Conservation (phyloP, 805 yeast genomes). For the Kodamaea neixiangensis region DNA sequence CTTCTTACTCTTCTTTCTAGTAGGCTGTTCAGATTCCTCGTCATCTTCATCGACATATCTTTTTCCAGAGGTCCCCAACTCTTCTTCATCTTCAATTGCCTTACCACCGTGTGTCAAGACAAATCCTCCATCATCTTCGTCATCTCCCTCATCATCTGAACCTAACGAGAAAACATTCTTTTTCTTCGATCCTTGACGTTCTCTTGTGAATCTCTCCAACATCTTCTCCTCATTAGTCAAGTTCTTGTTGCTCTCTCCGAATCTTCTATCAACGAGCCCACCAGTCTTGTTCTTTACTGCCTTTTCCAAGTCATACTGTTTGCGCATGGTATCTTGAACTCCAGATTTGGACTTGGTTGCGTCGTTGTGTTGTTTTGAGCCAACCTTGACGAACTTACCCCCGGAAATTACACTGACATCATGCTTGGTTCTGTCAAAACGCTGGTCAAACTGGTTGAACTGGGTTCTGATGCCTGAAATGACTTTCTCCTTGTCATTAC, state of each 20-base stretch:
- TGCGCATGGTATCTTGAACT: conserved; percentile 45
- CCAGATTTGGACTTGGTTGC: conserved; percentile 34
- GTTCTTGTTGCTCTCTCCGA: conserved; percentile 77
- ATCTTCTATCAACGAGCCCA: conserved; percentile 79
- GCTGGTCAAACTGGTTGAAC: conserved; percentile 88
- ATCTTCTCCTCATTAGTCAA: conserved; percentile 89
- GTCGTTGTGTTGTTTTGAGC: conserved; percentile 37
- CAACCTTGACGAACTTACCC: conserved; percentile 47
- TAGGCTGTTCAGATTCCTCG: conserved; percentile 36
- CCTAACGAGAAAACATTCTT: conserved; percentile 54
- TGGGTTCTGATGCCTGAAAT: conserved; percentile 66
- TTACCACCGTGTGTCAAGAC: conserved; percentile 81
- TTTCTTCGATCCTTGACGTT: conserved; percentile 67
- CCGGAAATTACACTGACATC: conserved; percentile 45
- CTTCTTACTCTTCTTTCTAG: conserved; percentile 72
- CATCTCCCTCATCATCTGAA: conserved; percentile 64
- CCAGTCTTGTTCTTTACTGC: conserved; percentile 72
- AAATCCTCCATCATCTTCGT: conserved; percentile 45
- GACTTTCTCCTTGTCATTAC: conserved; percentile 65
- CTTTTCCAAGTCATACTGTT: conserved; percentile 66
- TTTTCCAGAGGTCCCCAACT: conserved; percentile 26
- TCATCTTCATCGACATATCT: conserved; percentile 37
- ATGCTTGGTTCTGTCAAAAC: conserved; percentile 65
- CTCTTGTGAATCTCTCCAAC: conserved; percentile 92
- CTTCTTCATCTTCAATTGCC: conserved; percentile 51